phyloP scores from a whole-genome alignment of 176 grass and related monocot genomes.

The Guadua angustifolia region DNA sequence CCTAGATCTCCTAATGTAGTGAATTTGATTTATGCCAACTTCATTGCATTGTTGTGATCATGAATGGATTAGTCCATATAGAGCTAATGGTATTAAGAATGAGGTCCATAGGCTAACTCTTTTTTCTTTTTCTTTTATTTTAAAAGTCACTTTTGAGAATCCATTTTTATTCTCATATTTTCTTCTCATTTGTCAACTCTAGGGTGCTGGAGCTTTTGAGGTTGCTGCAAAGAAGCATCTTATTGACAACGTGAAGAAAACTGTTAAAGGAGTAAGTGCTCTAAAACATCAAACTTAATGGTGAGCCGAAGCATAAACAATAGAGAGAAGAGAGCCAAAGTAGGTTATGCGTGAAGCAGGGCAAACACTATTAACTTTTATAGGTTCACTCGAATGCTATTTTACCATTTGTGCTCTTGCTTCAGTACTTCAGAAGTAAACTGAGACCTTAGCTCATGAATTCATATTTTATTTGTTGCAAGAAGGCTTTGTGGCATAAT shows the following conservation, averaged over 20 bases:
- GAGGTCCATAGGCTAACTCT: not conserved
- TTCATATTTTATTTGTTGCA: too few species aligned
- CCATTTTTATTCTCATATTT: not conserved
- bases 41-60: not conserved
- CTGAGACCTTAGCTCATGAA: too few species aligned
- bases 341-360: too few species aligned
- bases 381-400: too few species aligned
- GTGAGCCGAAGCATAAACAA: too few species aligned
- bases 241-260: conserved; percentile 88
- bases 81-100: not conserved
- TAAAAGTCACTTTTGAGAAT: not conserved
- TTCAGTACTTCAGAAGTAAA: too few species aligned
- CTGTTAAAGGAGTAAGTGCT: conserved; percentile 81
- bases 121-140: too few species aligned
- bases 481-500: too few species aligned
- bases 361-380: too few species aligned
- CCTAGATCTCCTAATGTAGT: too few species aligned
- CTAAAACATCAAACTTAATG: not conserved
- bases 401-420: too few species aligned
- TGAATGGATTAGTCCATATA: not conserved
- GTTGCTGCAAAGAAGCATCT: conserved; percentile 94
- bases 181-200: conserved; percentile 7
- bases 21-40: not conserved
- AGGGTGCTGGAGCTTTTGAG: conserved; percentile 97
- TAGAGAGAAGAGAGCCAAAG: too few species aligned